Percentiles rank a stretch among this genome's conserved stretches.
phyloP scores from a whole-genome alignment of 2,329 filamentous ascomycete species.

The Hirsutella minnesotensis region DNA sequence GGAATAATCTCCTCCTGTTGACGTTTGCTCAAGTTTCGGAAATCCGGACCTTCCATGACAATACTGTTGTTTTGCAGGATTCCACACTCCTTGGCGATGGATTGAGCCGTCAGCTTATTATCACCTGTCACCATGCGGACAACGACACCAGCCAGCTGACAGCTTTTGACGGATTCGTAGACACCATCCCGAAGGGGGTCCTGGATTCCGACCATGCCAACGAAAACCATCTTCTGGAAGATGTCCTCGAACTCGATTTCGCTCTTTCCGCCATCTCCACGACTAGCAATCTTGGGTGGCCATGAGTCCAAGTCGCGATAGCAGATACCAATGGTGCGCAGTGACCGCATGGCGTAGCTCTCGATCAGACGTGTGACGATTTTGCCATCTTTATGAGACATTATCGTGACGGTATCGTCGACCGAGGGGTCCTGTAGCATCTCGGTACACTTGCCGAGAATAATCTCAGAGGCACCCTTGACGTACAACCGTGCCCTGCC shows the following conservation, averaged over 20 bases:
- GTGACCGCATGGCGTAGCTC: conserved; percentile 65
- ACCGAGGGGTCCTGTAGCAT: conserved; percentile 36
- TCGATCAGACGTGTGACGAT: conserved; percentile 57
- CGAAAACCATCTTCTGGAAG: conserved; percentile 54
- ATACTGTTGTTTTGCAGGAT: conserved; percentile 57
- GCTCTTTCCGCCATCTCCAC: conserved; percentile 40
- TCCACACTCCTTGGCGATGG: conserved; percentile 68
- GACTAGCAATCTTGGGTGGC: conserved; percentile 57
- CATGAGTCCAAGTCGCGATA: conserved; percentile 78
- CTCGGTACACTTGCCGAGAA: conserved; percentile 43
- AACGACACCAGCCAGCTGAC: conserved; percentile 64
- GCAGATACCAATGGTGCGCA: conserved; percentile 74
- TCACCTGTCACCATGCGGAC: conserved; percentile 82
- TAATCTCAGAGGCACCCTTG: conserved; percentile 54
- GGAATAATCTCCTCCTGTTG: conserved; percentile 59
- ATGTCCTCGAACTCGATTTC: conserved; percentile 56
- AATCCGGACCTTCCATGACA: conserved; percentile 68
- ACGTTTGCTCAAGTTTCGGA: conserved; percentile 56
- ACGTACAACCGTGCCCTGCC: conserved; percentile 45
- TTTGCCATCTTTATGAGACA: conserved; percentile 41
- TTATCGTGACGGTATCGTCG: conserved; percentile 26
- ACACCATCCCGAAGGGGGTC: conserved; percentile 68
- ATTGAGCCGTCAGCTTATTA: conserved; percentile 67
- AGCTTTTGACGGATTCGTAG: conserved; percentile 58
- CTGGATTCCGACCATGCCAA: conserved; percentile 68